These are phyloP conservation scores for Hyaloscypha bicolor DNA, from an alignment of 495 filamentous ascomycete genomes.

Conservation along the genomic window DNA sequence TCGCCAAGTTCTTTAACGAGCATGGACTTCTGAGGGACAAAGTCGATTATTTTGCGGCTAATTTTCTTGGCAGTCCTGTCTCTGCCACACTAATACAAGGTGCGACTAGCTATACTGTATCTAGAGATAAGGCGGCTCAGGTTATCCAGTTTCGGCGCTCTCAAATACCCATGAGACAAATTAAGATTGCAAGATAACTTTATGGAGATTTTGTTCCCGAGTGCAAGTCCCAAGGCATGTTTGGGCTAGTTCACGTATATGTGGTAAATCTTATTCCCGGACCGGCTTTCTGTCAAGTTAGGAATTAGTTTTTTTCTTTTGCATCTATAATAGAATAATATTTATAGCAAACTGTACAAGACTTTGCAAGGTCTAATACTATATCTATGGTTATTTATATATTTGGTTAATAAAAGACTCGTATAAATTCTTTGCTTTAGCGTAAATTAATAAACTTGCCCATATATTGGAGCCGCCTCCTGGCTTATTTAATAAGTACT, in stretches of 20 bases:
- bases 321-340: constrained; percentile 8
- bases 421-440: constrained; percentile 33
- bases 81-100: constrained; percentile 22
- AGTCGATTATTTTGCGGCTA: constrained; percentile 20
- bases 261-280: constrained; percentile 17
- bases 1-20: constrained; percentile 22
- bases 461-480: constrained; percentile 19
- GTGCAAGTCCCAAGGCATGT: constrained; percentile 14
- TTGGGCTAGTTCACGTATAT: constrained; percentile 14
- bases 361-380: constrained; percentile 31
- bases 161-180: constrained; percentile 21
- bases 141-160: constrained; percentile 23
- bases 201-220: constrained; percentile 19
- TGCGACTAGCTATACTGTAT: constrained; percentile 24
- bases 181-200: constrained; percentile 22
- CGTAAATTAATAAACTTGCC: constrained; percentile 27
- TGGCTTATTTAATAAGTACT: constrained; percentile 25
- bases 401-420: constrained; percentile 13
- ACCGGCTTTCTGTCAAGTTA: constrained; percentile 18
- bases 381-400: constrained; percentile 16
- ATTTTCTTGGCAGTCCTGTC: constrained; percentile 21
- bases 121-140: constrained; percentile 17
- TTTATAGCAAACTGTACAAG: constrained; percentile 29
- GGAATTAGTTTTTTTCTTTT: constrained; percentile 17
- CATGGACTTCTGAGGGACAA: constrained; percentile 21